Conservation (phyloP, 805 yeast species). For the Zygosaccharomyces lentus region DNA sequence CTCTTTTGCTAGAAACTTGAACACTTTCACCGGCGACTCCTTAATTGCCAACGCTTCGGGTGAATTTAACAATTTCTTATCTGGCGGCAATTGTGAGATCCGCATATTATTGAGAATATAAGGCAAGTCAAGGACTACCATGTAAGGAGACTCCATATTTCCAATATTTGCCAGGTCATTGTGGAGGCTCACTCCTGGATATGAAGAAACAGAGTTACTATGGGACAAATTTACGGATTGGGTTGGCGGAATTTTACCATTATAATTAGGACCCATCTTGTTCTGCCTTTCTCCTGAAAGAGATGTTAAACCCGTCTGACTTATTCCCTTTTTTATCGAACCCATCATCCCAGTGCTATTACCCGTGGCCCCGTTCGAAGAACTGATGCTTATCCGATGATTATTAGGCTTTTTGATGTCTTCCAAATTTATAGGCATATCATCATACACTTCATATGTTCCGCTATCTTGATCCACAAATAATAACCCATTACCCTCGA, state of each 20-base stretch:
- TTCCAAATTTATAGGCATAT: slow-evolving; percentile 6
- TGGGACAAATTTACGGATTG: slow-evolving; percentile 12
- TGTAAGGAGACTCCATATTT: slow-evolving; percentile 20
- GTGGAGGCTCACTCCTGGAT: slow-evolving; percentile 12
- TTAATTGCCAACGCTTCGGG: slow-evolving; percentile 19
- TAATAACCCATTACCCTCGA: slow-evolving; percentile 35
- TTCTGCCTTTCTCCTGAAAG: slow-evolving; percentile 17
- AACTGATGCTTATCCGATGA: slow-evolving; percentile 8
- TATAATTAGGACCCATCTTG: slow-evolving; percentile 16
- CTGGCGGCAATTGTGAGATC: slow-evolving; percentile 17
- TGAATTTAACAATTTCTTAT: slow-evolving; percentile 7
- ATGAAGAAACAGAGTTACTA: slow-evolving; percentile 13
- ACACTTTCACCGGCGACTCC: slow-evolving; percentile 32
- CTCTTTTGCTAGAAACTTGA: slow-evolving; percentile 34
- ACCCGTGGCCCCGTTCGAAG: slow-evolving; percentile 2
- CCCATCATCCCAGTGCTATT: slow-evolving; percentile 10
- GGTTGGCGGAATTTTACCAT: slow-evolving; percentile 17
- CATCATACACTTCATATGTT: slow-evolving; percentile 18
- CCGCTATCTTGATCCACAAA: slow-evolving; percentile 30
- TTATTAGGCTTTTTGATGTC: slow-evolving; percentile 10
- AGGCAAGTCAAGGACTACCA: slow-evolving; percentile 31
- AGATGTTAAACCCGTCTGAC: slow-evolving; percentile 17
- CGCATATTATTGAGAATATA: slow-evolving; percentile 30
- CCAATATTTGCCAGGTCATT: slow-evolving; percentile 9
- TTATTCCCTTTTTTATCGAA: slow-evolving; percentile 18